Evolutionary conservation across 257 asterid species (phyloP).

Genomic region (Ehretia macrophylla): DNA sequence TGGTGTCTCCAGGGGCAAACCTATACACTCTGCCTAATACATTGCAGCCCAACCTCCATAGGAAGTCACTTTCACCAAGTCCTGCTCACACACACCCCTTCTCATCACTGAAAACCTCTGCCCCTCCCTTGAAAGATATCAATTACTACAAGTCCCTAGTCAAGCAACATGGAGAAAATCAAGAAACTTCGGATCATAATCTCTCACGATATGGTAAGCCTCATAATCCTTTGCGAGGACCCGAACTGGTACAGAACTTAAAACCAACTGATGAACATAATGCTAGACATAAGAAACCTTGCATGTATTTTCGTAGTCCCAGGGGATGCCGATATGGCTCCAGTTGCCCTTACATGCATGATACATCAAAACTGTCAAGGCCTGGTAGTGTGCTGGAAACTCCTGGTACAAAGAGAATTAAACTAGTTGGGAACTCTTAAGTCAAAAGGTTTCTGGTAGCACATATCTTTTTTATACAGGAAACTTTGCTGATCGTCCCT

Average conservation of each 20-base stretch:
- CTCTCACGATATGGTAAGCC: conserved; percentile 7
- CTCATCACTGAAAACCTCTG: not conserved
- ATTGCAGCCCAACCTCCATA: not conserved
- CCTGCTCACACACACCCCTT: conserved; percentile 1
- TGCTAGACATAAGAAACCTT: conserved; percentile 13
- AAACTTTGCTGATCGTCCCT: too few relatives aligned
- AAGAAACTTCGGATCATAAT: conserved; percentile 5
- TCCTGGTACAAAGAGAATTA: conserved; percentile 27
- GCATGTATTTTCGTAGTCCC: conserved; percentile 19
- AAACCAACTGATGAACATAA: conserved; percentile 8
- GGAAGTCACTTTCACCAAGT: conserved; percentile 2
- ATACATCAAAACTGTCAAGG: conserved; percentile 12
- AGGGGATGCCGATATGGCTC: conserved; percentile 38
- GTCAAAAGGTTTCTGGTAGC: too few relatives aligned
- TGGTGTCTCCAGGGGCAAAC: conserved; percentile 3
- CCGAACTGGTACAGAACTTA: conserved; percentile 12
- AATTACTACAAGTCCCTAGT: conserved; percentile 21
- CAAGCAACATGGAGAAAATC: conserved; percentile 33
- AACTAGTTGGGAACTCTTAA: not conserved
- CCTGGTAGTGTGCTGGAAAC: conserved; percentile 12
- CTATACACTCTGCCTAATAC: too few relatives aligned
- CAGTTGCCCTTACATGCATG: conserved; percentile 31
- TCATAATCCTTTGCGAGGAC: conserved; percentile 20
- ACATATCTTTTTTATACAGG: too few relatives aligned
- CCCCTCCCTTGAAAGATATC: conserved; percentile 20